Base-by-base conservation (phyloP, 768 basidiomycete species). In the Trametes elegans region DNA sequence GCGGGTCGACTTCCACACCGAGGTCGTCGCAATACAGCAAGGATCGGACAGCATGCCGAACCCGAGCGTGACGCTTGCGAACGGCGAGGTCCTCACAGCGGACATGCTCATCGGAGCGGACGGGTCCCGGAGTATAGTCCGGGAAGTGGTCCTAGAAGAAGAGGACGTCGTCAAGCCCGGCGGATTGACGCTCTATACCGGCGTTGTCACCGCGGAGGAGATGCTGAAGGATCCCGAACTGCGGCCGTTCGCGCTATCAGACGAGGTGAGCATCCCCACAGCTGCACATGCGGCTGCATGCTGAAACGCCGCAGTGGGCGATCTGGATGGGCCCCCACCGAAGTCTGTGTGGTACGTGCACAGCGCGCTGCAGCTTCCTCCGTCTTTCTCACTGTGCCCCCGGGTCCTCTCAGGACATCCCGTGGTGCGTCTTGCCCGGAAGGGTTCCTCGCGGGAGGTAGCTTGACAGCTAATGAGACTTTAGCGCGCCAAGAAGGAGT, bases 71-170 rank as follows among this genome's bases (percentile, higher is more conserved):
- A 59, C 49, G 21, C 51, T 76, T 23, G 73, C 74, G 21, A 71
- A 65, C 31, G 82, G 81, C 16, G 71, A 76, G 46, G 69, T 62
- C 11, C 50, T 83, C 8, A 62, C 59, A 14, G 79, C 77, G 14
- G 82, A 87, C 63, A 67, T 84, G 26, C 69, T 86, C 48, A 73
- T 86, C 18, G 84, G 80, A 28, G 84, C 85, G 3, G 85, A 86
- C 64, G 85, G 85, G 6, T 71, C 70, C 38, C 64, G 70, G 14
- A 82, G 82, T 19, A 21, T 77, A 27, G 67, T 74, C n/a, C 64
- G 73, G 32, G 65, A 63, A 21, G 62, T 69, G 3, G 65, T 79
- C 2, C 51, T 71, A 11, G 70, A 65, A 1, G 61, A 67, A 11
- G 65, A 71, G 32, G 71, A 71, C 19, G 64, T 67, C 46, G 61